Conservation (phyloP, 345 rosid species). For the Aquilaria yunnanensis region DNA sequence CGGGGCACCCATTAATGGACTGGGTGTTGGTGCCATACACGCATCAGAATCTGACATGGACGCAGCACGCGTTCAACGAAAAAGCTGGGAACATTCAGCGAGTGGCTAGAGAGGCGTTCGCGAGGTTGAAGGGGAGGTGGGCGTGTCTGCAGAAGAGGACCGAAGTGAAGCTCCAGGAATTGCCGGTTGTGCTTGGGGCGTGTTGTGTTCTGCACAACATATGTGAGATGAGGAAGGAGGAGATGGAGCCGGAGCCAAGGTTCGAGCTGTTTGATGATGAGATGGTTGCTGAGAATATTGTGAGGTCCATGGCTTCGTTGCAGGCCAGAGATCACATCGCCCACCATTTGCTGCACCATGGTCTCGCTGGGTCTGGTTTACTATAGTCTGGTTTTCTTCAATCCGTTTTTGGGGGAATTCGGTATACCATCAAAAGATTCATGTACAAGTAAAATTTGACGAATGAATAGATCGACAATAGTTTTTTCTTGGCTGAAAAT, state of each 20-base stretch:
- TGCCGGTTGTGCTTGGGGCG: conserved; percentile 80
- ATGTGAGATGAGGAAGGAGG: conserved; percentile 71
- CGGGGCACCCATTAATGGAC: conserved; percentile 60
- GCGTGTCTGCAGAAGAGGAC: conserved; percentile 71
- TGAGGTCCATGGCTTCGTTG: conserved; percentile 39
- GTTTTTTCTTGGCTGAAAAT: too few relatives aligned
- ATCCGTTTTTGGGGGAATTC: too few relatives aligned
- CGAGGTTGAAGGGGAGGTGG: conserved; percentile 68
- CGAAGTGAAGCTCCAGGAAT: conserved; percentile 71
- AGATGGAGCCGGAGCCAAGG: conserved; percentile 31
- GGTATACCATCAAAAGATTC: too few relatives aligned
- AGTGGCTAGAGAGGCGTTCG: conserved; percentile 45
- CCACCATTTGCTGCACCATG: conserved; percentile 72
- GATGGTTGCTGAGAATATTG: conserved; percentile 44
- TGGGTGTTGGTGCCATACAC: conserved; percentile 78
- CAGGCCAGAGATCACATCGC: conserved; percentile 67
- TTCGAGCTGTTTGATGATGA: conserved; percentile 63
- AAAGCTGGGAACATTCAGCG: conserved; percentile 36
- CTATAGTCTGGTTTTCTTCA: conserved; percentile 8
- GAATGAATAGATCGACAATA: too few relatives aligned
- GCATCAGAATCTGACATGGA: conserved; percentile 67
- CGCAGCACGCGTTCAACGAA: conserved; percentile 72
- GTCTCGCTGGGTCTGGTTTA: conserved; percentile 39
- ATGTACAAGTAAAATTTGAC: too few relatives aligned
- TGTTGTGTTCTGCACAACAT: conserved; percentile 81